A percentile compares a stretch with the other conserved stretches of the same genome.
Conservation (phyloP, 169 alveolate species). For the Cyclospora cayetanensis region DNA sequence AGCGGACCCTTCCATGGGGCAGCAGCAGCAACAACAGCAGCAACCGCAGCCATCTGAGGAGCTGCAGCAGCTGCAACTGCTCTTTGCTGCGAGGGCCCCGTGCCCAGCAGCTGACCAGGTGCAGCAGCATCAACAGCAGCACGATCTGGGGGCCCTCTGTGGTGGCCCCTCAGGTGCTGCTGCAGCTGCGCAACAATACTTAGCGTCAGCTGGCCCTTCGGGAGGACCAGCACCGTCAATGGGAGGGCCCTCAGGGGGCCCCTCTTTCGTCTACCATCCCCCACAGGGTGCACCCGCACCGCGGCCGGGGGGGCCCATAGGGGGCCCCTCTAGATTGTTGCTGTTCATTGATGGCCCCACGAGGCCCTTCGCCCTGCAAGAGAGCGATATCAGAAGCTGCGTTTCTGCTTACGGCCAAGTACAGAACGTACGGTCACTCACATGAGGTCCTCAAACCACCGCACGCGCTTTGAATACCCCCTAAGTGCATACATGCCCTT, state of each 20-base stretch:
- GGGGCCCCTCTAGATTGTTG: not conserved
- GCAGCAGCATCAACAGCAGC: constrained; percentile 60
- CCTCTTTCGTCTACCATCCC: not conserved
- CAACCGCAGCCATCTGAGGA: constrained; percentile 48
- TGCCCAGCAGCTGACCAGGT: not conserved
- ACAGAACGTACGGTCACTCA: not conserved
- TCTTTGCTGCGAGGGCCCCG: not conserved
- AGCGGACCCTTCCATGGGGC: constrained; percentile 31
- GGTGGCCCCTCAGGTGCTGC: constrained; percentile 4
- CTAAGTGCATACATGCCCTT: not conserved
- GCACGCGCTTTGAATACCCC: not conserved
- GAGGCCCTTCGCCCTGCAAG: not conserved
- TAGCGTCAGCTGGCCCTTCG: not conserved
- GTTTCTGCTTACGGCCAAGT: not conserved
- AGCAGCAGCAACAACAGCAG: constrained; percentile 60
- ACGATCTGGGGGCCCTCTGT: not conserved
- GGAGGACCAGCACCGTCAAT: not conserved
- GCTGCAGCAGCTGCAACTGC: constrained; percentile 55
- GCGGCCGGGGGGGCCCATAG: not conserved
- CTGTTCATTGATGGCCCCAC: constrained; percentile 10
- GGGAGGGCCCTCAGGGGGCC: not conserved
- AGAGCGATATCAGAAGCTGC: not conserved
- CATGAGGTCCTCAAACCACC: not conserved
- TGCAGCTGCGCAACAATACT: constrained; percentile 32
- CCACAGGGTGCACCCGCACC: constrained; percentile 14